Evolutionary conservation across 23 red algal genomes (phyloP).

Genomic region (Porphyridium purpureum): DNA sequence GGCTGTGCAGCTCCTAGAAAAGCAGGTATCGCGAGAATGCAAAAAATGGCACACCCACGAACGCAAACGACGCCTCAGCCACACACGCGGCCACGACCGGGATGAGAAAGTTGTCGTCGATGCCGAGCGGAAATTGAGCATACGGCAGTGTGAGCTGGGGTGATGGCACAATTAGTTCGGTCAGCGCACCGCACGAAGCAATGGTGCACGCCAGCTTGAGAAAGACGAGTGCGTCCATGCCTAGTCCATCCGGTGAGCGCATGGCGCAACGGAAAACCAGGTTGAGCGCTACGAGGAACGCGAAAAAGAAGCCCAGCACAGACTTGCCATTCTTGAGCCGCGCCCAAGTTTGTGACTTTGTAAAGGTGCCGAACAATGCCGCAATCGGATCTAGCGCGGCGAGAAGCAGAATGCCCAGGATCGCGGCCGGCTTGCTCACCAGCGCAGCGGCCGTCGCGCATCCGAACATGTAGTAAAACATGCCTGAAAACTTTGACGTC

Average conservation of each 20-base stretch:
- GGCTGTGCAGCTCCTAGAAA: too few species aligned
- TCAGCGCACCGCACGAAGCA: conserved; percentile 7
- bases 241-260: background rate
- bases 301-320: conserved; percentile 13
- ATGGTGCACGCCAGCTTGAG: conserved; percentile 4
- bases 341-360: conserved; percentile 1
- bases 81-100: conserved; percentile 12
- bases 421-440: conserved; percentile 9
- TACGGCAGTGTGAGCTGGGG: conserved; percentile 1
- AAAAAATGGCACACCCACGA: too few species aligned
- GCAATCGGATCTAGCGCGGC: conserved; percentile 22
- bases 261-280: conserved; percentile 1
- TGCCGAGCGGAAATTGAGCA: conserved; percentile 9
- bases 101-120: conserved; percentile 44
- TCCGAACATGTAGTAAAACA: conserved; percentile 29
- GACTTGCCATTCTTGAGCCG: conserved; percentile 26
- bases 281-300: conserved; percentile 3
- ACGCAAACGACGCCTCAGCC: background rate
- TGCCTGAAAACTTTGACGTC: conserved; percentile 24
- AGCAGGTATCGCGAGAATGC: too few species aligned
- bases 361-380: conserved; percentile 10
- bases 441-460: conserved; percentile 7
- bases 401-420: conserved; percentile 11
- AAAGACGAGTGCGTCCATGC: conserved; percentile 1
- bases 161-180: conserved; percentile 23